Evolutionary conservation across 75 land plant genomes (phyloP).

Genomic region (Cryptomeria japonica): DNA sequence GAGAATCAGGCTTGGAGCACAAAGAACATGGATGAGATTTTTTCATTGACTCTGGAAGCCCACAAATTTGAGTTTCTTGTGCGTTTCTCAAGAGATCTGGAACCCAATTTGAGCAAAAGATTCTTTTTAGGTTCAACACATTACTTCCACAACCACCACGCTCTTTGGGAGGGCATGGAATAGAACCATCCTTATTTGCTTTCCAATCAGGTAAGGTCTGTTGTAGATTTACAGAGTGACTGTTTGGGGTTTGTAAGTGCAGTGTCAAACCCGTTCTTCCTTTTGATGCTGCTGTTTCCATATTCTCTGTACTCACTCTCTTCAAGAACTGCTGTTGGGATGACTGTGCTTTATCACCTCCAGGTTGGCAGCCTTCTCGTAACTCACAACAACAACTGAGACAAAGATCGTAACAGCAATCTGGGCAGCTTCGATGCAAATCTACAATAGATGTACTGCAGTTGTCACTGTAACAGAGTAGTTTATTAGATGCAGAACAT

Average conservation of each 20-base stretch:
- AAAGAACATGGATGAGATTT: slow-evolving; percentile 25
- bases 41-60: neutral
- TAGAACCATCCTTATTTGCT: slow-evolving; percentile 34
- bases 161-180: slow-evolving; percentile 26
- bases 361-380: slow-evolving; percentile 29
- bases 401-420: slow-evolving; percentile 71
- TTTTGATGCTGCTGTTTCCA: too few relatives aligned
- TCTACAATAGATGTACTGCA: slow-evolving; percentile 75
- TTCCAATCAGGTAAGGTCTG: slow-evolving; percentile 41
- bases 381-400: slow-evolving; percentile 70
- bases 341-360: slow-evolving; percentile 24
- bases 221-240: neutral
- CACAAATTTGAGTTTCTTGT: slow-evolving; percentile 5
- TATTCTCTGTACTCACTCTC: too few relatives aligned
- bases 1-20: slow-evolving; percentile 9
- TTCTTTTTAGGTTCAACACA: too few relatives aligned
- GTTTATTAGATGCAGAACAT: neutral
- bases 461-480: slow-evolving; percentile 50
- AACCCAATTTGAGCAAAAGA: slow-evolving; percentile 20
- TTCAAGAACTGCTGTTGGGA: slow-evolving; percentile 10
- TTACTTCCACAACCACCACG: too few relatives aligned
- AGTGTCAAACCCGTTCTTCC: too few relatives aligned
- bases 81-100: slow-evolving; percentile 24
- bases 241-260: neutral
- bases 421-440: slow-evolving; percentile 71